phyloP scores from a whole-genome alignment of 164 flowering plant species.

The Macadamia tetraphylla region DNA sequence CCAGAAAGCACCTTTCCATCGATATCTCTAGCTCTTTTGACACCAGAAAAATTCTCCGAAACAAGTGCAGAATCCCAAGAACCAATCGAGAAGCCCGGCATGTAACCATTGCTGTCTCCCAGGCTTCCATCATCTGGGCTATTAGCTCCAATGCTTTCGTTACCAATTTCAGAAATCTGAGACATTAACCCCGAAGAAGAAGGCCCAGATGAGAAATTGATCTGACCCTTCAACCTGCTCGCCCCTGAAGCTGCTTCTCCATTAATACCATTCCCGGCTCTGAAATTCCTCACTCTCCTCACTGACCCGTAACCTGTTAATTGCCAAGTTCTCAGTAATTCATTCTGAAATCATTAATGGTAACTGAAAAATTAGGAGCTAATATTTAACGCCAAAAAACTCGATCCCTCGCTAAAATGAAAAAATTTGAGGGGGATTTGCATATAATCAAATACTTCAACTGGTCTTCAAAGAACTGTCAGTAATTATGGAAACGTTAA shows the following conservation, averaged over 20 bases:
- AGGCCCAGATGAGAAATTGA: conserved; percentile 34
- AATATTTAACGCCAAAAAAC: too few relatives aligned
- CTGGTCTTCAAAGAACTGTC: too few relatives aligned
- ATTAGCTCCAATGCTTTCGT: conserved; percentile 25
- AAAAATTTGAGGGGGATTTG: too few relatives aligned
- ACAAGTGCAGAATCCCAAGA: conserved; percentile 53
- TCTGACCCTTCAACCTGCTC: conserved; percentile 37
- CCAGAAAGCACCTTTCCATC: conserved; percentile 31
- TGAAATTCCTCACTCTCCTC: conserved; percentile 46
- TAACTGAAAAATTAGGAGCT: too few relatives aligned
- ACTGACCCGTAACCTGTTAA: conserved; percentile 45
- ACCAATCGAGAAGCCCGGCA: conserved; percentile 38
- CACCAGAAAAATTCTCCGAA: conserved; percentile 31
- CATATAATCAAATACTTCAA: too few relatives aligned
- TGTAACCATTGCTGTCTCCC: conserved; percentile 23
- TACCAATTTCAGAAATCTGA: conserved; percentile 43
- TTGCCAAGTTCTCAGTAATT: conserved; percentile 3
- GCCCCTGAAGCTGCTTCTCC: conserved; percentile 32
- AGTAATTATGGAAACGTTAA: too few relatives aligned
- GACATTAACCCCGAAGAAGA: conserved; percentile 40
- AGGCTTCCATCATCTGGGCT: conserved; percentile 29
- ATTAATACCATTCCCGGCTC: conserved; percentile 27
- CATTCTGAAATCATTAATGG: too few relatives aligned
- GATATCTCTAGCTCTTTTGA: conserved; percentile 34
- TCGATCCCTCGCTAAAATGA: too few relatives aligned